Percentiles rank a stretch among this genome's conserved stretches.
These are phyloP conservation scores for Corynespora cassiicola DNA, from an alignment of 2,329 filamentous ascomycete species.

Conservation along the genomic window DNA sequence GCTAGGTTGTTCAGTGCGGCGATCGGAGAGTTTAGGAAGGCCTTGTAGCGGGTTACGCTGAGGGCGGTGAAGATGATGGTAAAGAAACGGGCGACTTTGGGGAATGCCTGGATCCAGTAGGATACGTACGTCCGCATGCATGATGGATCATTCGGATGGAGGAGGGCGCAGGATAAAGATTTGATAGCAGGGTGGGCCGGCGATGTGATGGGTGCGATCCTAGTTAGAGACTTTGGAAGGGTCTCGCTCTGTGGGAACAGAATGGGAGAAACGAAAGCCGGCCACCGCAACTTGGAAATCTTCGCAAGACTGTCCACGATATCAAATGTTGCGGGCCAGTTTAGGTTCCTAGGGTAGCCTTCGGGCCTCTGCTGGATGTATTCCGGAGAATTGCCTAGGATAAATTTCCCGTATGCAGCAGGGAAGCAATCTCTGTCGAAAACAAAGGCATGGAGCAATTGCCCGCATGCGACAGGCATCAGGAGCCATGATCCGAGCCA, in stretches of 20 bases:
- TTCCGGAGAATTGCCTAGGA: conserved; percentile 72
- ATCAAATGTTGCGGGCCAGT: conserved; percentile 78
- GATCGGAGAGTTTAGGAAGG: conserved; percentile 73
- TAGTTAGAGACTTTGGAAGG: conserved; percentile 69
- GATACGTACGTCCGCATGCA: conserved; percentile 87
- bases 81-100: conserved; percentile 78
- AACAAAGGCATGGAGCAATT: conserved; percentile 58
- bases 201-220: conserved; percentile 78
- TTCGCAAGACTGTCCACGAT: conserved; percentile 82
- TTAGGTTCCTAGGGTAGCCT: conserved; percentile 68
- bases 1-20: conserved; percentile 71
- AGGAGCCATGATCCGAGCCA: conserved; percentile 61
- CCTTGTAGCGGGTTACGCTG: conserved; percentile 71
- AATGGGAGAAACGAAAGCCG: conserved; percentile 85
- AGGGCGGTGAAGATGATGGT: conserved; percentile 75
- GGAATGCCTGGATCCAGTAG: conserved; percentile 86
- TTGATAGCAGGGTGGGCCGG: conserved; percentile 87
- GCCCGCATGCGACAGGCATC: conserved; percentile 57
- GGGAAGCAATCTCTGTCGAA: conserved; percentile 61
- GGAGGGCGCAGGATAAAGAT: conserved; percentile 83
- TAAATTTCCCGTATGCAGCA: conserved; percentile 68
- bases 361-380: conserved; percentile 79
- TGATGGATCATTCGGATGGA: conserved; percentile 87
- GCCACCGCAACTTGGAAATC: conserved; percentile 85
- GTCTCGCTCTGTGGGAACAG: conserved; percentile 75